phyloP scores from a whole-genome alignment of 495 filamentous ascomycete species.

The Talaromyces trachyspermus region DNA sequence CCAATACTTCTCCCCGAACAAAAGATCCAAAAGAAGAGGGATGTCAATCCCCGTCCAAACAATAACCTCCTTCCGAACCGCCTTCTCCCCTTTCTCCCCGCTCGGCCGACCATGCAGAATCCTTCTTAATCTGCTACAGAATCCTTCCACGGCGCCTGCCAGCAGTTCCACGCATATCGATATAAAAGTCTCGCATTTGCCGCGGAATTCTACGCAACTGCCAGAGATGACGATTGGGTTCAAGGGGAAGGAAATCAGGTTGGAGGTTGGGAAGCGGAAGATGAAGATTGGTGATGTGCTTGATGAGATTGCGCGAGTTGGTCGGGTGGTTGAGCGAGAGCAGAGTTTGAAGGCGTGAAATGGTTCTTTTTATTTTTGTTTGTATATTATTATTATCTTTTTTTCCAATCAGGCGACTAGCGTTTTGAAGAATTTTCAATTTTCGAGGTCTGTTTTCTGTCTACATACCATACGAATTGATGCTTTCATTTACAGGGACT shows the following conservation, averaged over 20 bases:
- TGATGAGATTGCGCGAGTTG: conserved; percentile 87
- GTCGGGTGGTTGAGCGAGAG: conserved; percentile 67
- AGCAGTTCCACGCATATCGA: conserved; percentile 67
- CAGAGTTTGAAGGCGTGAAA: conserved; percentile 67
- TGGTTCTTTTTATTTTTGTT: too few species aligned
- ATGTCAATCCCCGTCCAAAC: conserved; percentile 66
- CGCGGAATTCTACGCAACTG: conserved; percentile 48
- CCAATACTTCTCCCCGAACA: background rate
- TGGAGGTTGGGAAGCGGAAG: conserved; percentile 76
- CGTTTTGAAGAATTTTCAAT: too few species aligned
- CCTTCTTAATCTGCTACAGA: conserved; percentile 74
- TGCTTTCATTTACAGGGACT: background rate
- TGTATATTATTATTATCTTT: too few species aligned
- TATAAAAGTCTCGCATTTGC: conserved; percentile 60
- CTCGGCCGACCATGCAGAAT: conserved; percentile 71
- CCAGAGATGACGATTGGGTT: conserved; percentile 57
- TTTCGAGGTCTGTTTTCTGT: background rate
- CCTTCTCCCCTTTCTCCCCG: conserved; percentile 86
- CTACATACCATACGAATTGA: too few species aligned
- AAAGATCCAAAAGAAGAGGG: conserved; percentile 24
- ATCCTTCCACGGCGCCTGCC: conserved; percentile 58
- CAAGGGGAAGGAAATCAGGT: conserved; percentile 48
- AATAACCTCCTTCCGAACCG: conserved; percentile 72
- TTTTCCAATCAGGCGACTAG: too few species aligned
- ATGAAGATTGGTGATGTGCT: conserved; percentile 80